Conservation (phyloP, 2,329 filamentous ascomycete species). For the Chaetomiaceae sp. region DNA sequence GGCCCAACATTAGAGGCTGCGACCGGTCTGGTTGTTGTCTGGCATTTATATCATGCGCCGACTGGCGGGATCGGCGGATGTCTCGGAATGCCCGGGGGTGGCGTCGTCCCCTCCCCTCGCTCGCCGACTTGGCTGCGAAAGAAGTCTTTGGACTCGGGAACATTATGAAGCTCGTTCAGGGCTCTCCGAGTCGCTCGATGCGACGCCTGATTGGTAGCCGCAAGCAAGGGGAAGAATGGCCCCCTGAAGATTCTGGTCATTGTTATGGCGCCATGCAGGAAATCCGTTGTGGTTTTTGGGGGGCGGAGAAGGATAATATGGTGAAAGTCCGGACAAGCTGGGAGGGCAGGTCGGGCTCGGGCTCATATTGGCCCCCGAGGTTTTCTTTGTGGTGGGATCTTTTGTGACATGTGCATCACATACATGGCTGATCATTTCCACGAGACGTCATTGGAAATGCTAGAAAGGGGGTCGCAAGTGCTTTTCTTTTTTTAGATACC, state of each 20-base stretch:
- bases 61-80: neutral
- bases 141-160: neutral
- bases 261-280: neutral
- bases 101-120: neutral
- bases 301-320: neutral
- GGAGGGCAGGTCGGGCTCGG: neutral
- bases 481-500: constrained; percentile 8
- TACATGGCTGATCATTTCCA: constrained; percentile 3
- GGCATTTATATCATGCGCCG: neutral
- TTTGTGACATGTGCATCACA: no score
- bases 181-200: no score
- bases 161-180: no score
- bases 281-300: neutral
- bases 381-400: neutral
- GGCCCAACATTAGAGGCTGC: neutral
- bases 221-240: neutral
- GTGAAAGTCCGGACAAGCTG: neutral
- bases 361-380: neutral
- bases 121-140: neutral
- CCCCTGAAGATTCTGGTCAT: constrained; percentile 3
- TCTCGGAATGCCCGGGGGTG: neutral
- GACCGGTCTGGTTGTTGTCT: neutral
- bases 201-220: neutral
- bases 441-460: neutral
- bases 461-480: constrained; percentile 1